phyloP scores from a whole-genome alignment of 805 yeast species.

The Candida maesae region DNA sequence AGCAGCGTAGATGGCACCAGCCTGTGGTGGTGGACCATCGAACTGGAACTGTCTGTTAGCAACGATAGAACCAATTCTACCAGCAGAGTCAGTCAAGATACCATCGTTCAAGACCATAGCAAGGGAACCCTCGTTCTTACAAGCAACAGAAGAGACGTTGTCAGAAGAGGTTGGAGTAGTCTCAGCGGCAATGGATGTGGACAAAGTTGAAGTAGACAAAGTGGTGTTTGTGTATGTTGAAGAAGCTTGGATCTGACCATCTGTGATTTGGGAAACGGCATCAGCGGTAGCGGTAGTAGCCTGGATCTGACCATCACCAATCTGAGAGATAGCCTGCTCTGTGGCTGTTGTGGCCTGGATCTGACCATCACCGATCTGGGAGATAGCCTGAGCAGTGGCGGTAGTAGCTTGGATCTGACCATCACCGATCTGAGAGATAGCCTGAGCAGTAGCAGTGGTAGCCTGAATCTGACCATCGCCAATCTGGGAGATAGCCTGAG shows the following conservation, averaged over 20 bases:
- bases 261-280: slow-evolving; percentile 40
- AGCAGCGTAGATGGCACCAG: slow-evolving; percentile 66
- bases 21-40: slow-evolving; percentile 86
- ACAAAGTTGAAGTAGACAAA: slow-evolving; percentile 6
- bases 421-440: slow-evolving; percentile 41
- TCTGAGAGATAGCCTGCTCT: slow-evolving; percentile 15
- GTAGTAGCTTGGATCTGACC: slow-evolving; percentile 36
- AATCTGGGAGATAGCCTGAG: slow-evolving; percentile 27
- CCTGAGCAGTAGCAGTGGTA: slow-evolving; percentile 35
- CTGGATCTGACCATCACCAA: slow-evolving; percentile 56
- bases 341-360: slow-evolving; percentile 26
- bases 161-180: background rate
- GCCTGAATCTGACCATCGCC: slow-evolving; percentile 54
- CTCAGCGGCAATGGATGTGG: slow-evolving; percentile 7
- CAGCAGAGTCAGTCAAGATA: slow-evolving; percentile 52
- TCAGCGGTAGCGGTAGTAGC: slow-evolving; percentile 38
- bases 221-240: slow-evolving; percentile 7
- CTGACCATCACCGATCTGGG: slow-evolving; percentile 47
- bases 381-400: slow-evolving; percentile 35
- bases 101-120: slow-evolving; percentile 50
- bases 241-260: slow-evolving; percentile 38
- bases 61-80: slow-evolving; percentile 76
- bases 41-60: slow-evolving; percentile 84
- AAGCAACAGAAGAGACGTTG: slow-evolving; percentile 30
- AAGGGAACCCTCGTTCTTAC: slow-evolving; percentile 47